Evolutionary conservation across 2,329 filamentous ascomycete genomes (phyloP).

Genomic region (Fonsecaea pedrosoi): DNA sequence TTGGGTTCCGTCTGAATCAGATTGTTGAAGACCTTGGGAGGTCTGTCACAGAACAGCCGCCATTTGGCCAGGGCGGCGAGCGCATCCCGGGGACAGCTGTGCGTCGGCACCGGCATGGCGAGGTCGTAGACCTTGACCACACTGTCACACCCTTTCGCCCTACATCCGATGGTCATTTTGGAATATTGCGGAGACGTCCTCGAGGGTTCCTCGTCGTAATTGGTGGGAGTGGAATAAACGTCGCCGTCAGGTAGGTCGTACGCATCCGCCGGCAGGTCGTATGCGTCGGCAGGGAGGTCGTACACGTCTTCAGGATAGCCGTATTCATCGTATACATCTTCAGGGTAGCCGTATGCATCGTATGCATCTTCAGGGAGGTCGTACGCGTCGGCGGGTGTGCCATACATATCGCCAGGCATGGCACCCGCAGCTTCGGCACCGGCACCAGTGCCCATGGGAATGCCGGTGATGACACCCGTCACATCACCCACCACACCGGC

Average conservation of each 20-base stretch:
- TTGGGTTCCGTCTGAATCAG: not conserved
- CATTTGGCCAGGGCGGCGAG: constrained; percentile 18
- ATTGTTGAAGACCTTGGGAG: not conserved
- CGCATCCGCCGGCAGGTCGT: no score
- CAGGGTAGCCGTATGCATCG: not conserved
- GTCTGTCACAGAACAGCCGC: constrained; percentile 12
- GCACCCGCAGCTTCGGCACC: not conserved
- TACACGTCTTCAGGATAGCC: not conserved
- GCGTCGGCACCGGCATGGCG: constrained; percentile 3
- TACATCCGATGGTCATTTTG: not conserved
- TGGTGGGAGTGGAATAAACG: not conserved
- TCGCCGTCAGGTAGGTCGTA: not conserved
- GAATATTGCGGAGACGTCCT: not conserved
- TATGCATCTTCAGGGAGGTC: not conserved
- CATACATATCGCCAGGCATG: not conserved
- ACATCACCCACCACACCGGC: not conserved
- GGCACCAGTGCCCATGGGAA: not conserved
- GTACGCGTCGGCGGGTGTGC: not conserved
- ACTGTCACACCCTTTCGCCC: constrained; percentile 5
- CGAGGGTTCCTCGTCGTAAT: not conserved
- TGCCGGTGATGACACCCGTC: not conserved
- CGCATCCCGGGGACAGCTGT: constrained; percentile 20
- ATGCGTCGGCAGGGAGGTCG: not conserved
- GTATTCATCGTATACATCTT: not conserved
- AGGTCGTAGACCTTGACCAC: constrained; percentile 9